Conservation (phyloP, 805 yeast genomes). For the Huiozyma naganishii region DNA sequence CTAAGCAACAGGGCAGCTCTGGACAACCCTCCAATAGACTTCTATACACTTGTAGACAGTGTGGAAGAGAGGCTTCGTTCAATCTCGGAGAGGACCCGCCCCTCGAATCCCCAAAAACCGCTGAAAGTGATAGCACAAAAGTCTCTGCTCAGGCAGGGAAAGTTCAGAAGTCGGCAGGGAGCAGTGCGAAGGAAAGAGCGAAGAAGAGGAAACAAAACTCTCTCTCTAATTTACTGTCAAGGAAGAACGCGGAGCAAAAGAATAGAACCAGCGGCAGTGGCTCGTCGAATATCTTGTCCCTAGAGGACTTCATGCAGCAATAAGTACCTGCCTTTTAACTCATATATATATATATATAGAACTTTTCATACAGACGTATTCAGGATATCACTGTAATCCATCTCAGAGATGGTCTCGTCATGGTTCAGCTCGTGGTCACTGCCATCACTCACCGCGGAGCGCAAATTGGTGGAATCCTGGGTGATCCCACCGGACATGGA, state of each 20-base stretch:
- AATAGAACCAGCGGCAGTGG: slow-evolving; percentile 16
- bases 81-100: background rate
- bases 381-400: background rate
- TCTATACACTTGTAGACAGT: slow-evolving; percentile 20
- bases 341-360: background rate
- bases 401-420: no score
- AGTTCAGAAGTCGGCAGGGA: background rate
- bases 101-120: background rate
- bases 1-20: background rate
- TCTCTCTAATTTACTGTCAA: slow-evolving; percentile 32
- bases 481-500: slow-evolving; percentile 15
- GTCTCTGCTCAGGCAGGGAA: slow-evolving; percentile 9
- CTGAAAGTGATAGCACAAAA: slow-evolving; percentile 2
- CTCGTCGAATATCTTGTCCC: slow-evolving; percentile 26
- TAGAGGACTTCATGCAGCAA: slow-evolving; percentile 40
- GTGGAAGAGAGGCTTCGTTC: slow-evolving; percentile 8
- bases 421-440: no score
- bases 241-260: slow-evolving; percentile 31
- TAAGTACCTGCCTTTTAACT: background rate
- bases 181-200: slow-evolving; percentile 27
- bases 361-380: background rate
- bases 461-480: background rate
- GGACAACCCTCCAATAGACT: background rate
- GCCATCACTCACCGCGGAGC: no score
- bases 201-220: slow-evolving; percentile 39